These are phyloP conservation scores for Kuraishia borneana DNA, from an alignment of 805 yeast species.

Conservation along the genomic window DNA sequence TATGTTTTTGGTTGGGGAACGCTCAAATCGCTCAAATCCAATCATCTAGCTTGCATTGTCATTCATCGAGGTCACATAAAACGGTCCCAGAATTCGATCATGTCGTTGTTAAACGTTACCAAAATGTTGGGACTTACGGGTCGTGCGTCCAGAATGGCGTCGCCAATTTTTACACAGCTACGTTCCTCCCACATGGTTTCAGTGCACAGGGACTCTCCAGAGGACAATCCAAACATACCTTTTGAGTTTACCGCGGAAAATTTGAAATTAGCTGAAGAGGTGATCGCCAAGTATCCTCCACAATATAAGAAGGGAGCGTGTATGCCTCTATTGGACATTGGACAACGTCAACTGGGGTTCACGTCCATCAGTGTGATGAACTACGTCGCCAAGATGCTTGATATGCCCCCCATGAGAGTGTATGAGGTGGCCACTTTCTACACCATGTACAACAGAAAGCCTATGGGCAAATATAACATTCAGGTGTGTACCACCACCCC, in stretches of 20 bases:
- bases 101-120: neutral
- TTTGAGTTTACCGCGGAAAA: constrained; percentile 67
- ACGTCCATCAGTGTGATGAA: constrained; percentile 84
- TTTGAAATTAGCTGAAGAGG: constrained; percentile 54
- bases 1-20: no score
- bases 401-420: constrained; percentile 91
- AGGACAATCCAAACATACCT: constrained; percentile 55
- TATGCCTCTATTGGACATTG: constrained; percentile 79
- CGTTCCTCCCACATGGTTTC: constrained; percentile 4
- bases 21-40: neutral
- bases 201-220: constrained; percentile 64
- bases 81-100: no score
- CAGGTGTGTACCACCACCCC: constrained; percentile 89
- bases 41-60: neutral
- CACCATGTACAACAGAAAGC: constrained; percentile 81
- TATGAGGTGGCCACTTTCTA: constrained; percentile 88
- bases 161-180: neutral
- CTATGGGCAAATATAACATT: constrained; percentile 75
- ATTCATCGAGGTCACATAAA: no score
- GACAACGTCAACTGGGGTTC: constrained; percentile 81
- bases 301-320: constrained; percentile 83
- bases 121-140: neutral
- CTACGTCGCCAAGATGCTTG: constrained; percentile 73
- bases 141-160: neutral
- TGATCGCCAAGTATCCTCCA: constrained; percentile 71